Conservation (phyloP, 1,284 basidiomycete genomes). For the Fistulina hepatica region DNA sequence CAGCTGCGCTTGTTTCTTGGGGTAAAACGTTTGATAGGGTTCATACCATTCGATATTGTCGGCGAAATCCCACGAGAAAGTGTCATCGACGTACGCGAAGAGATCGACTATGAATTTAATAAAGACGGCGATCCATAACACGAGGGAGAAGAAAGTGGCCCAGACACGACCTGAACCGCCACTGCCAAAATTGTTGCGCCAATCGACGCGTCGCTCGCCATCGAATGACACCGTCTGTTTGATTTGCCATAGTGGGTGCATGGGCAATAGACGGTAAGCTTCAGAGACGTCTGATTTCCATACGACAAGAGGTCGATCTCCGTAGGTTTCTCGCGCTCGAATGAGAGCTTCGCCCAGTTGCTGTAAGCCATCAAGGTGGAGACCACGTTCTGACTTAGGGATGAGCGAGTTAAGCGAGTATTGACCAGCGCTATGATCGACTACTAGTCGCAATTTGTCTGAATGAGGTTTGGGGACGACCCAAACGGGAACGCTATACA, state of each 20-base stretch:
- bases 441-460: conserved; percentile 28
- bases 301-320: conserved; percentile 15
- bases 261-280: conserved; percentile 27
- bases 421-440: conserved; percentile 24
- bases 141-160: conserved; percentile 3
- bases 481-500: conserved; percentile 32
- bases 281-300: conserved; percentile 31
- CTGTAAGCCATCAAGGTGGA: conserved; percentile 19
- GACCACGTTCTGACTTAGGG: conserved; percentile 10
- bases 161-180: conserved; percentile 5
- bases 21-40: conserved; percentile 21
- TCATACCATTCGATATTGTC: conserved; percentile 18
- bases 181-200: conserved; percentile 5
- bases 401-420: conserved; percentile 32
- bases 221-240: conserved; percentile 5
- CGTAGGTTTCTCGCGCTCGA: no score
- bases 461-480: conserved; percentile 30
- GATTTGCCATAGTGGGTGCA: conserved; percentile 13
- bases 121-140: conserved; percentile 2
- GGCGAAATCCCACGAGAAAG: neutral
- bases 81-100: conserved; percentile 5
- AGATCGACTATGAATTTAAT: neutral
- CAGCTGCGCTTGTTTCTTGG: conserved; percentile 22
- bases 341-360: no score
- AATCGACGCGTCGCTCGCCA: conserved; percentile 4